Evolutionary conservation across 768 basidiomycete species (phyloP), one percentile per base, ranked within the genome.

Genomic region (Suillus sp.): DNA sequence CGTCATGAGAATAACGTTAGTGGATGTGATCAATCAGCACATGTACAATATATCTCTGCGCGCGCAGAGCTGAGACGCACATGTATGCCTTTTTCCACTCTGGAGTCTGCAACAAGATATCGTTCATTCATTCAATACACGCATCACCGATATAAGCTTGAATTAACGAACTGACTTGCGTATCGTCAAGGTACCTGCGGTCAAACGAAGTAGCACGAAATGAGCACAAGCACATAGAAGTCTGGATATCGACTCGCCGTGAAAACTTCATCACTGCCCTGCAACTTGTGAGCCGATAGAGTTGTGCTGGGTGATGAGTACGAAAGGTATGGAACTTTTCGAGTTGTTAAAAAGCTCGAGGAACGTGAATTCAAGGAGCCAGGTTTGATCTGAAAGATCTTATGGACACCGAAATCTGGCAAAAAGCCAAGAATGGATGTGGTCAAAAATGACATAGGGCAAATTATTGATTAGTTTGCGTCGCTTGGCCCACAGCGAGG

Each of bases 181-280:
- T 86, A 69, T 91, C 88, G 67, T 85, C 78, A n/a, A 91, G 78
- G 72, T 90, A 86, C 65, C 90, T 91, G 63, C 14, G 18, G 38
- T 58, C 58, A 20, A 64, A 51, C 35, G 22, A 55, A 16, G 6
- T 40, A 2, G 40, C 42, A 62, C 59, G 35, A 6, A 50, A 43
- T 8, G 27, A 48, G 14, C 18, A 25, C 3, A 47, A 55, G 8
- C 34, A 27, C 1, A n/a, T 37, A 1, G 2, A 16, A 18, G 7
- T 38, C 22, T 0, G 25, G 25, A 48, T 54, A 25, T 48, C 10
- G 22, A 71, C 81, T 67, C 62, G 87, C 87, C 78, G 79, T 68
- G 81, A 80, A 78, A 88, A 88, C 70, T 85, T 87, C 87, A 88
- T 88, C 61, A 43, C 60, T 47, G 18, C 37, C 9, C 37, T 3